These are phyloP conservation scores for Mucor irregularis DNA, from an alignment of 371 early-diverging fungal genomes.

Conservation along the genomic window DNA sequence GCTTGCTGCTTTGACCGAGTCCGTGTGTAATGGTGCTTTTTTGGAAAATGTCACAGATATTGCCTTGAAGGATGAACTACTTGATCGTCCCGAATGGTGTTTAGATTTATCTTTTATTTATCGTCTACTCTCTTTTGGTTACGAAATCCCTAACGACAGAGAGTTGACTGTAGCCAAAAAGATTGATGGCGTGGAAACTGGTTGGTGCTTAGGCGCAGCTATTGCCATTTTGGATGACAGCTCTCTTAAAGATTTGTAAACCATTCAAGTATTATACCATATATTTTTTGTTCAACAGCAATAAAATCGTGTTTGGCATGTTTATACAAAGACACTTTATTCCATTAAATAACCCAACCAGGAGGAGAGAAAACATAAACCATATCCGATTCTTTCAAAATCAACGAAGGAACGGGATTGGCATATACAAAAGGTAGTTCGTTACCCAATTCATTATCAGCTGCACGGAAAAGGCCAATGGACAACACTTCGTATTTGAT, in stretches of 20 bases:
- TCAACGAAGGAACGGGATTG: constrained; percentile 44
- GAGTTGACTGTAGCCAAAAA: constrained; percentile 85
- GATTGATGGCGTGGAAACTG: constrained; percentile 91
- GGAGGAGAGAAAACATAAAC: constrained; percentile 27
- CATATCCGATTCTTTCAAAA: constrained; percentile 24
- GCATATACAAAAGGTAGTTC: constrained; percentile 50
- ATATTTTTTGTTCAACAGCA: neutral
- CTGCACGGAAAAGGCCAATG: constrained; percentile 44
- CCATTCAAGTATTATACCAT: neutral
- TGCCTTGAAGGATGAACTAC: constrained; percentile 50
- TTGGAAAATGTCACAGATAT: constrained; percentile 42
- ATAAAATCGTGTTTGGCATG: neutral
- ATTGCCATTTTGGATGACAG: constrained; percentile 72
- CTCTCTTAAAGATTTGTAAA: constrained; percentile 26
- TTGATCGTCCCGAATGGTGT: constrained; percentile 78
- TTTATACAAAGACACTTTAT: neutral
- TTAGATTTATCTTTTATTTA: constrained; percentile 89
- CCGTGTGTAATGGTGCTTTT: constrained; percentile 68
- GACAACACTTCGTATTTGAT: constrained; percentile 38
- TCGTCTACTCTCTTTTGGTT: constrained; percentile 80
- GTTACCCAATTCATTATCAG: constrained; percentile 41
- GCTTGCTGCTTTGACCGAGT: constrained; percentile 59
- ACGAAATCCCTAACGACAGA: constrained; percentile 77
- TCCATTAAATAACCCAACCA: constrained; percentile 11
- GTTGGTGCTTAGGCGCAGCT: constrained; percentile 96